These are phyloP conservation scores for Fusarium sp. DNA, from an alignment of 2,329 filamentous ascomycete genomes.

Conservation along the genomic window DNA sequence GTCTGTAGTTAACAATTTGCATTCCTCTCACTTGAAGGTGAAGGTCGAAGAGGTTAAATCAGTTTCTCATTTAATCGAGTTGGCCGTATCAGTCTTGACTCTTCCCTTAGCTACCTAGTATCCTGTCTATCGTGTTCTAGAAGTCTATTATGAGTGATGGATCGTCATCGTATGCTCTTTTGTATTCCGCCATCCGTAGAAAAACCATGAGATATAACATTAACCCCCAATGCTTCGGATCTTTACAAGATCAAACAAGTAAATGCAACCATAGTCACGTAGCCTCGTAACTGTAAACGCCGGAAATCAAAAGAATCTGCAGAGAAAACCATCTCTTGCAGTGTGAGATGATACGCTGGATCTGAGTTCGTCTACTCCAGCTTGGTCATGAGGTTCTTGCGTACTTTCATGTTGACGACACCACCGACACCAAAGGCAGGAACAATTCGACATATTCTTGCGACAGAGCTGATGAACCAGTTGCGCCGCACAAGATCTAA, in stretches of 20 bases:
- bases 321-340: background rate
- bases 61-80: background rate
- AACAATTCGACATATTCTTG: constrained; percentile 84
- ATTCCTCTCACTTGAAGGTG: background rate
- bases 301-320: background rate
- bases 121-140: constrained; percentile 23
- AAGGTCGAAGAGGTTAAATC: background rate
- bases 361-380: constrained; percentile 52
- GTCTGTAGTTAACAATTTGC: background rate
- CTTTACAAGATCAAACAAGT: constrained; percentile 2
- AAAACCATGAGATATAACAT: constrained; percentile 12
- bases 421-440: constrained; percentile 91
- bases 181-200: background rate
- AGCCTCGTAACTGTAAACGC: constrained; percentile 14
- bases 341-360: background rate
- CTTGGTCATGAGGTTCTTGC: constrained; percentile 72
- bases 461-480: constrained; percentile 77
- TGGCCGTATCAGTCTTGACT: background rate
- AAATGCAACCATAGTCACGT: constrained; percentile 11
- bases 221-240: constrained; percentile 8
- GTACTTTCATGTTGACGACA: constrained; percentile 81
- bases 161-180: constrained; percentile 20
- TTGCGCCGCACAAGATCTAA: constrained; percentile 74
- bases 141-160: constrained; percentile 17
- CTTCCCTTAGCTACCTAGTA: background rate